Evolutionary conservation across 1,139 yeast genomes (phyloP).

Genomic region (Citeromyces hawaiiensis): DNA sequence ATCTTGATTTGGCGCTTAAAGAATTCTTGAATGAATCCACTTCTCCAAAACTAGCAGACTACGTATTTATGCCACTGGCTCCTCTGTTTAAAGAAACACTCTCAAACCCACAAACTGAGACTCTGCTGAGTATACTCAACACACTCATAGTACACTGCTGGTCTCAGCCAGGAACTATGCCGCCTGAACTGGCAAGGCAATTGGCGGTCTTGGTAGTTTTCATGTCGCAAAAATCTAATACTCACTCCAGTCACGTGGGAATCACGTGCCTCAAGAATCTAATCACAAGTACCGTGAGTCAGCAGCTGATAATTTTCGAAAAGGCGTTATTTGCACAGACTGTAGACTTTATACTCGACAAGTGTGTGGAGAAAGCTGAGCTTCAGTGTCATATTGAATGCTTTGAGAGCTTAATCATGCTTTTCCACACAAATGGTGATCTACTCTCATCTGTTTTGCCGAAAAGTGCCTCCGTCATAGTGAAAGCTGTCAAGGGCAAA

Average conservation of each 20-base stretch:
- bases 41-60: slow-evolving; percentile 38
- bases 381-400: neutral
- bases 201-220: slow-evolving; percentile 24
- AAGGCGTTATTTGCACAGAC: neutral
- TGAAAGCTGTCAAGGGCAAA: slow-evolving; percentile 25
- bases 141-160: slow-evolving; percentile 32
- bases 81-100: slow-evolving; percentile 28
- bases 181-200: slow-evolving; percentile 29
- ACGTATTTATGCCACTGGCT: slow-evolving; percentile 47
- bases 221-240: neutral
- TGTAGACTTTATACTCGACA: neutral
- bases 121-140: slow-evolving; percentile 24
- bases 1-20: slow-evolving; percentile 2
- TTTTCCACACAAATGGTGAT: slow-evolving; percentile 22
- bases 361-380: neutral
- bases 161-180: slow-evolving; percentile 23
- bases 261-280: slow-evolving; percentile 19
- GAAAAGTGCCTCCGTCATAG: slow-evolving; percentile 35
- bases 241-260: slow-evolving; percentile 21
- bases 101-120: slow-evolving; percentile 28
- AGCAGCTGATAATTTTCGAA: slow-evolving; percentile 7
- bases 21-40: slow-evolving; percentile 4
- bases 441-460: slow-evolving; percentile 39
- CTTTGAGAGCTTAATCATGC: neutral
- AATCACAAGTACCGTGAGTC: slow-evolving; percentile 17